phyloP scores from a whole-genome alignment of 352 stramenopile species.

The Globisporangium nodosum region DNA sequence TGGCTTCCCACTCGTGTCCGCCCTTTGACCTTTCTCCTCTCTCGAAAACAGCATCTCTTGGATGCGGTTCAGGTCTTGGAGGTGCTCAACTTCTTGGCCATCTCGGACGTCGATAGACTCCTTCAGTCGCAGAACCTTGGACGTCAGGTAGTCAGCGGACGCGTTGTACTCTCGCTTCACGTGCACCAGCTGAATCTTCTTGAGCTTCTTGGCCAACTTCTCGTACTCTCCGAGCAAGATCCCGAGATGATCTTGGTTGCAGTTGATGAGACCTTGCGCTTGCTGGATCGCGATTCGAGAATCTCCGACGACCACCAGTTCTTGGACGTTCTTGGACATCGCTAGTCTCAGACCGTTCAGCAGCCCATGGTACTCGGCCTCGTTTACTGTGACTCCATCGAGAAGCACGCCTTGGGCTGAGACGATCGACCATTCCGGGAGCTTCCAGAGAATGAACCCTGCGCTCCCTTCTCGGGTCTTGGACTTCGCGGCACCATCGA shows the following conservation, averaged over 20 bases:
- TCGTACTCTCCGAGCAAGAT: conserved; percentile 1
- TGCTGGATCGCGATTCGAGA: conserved; percentile 17
- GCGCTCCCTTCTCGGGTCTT: conserved; percentile 9
- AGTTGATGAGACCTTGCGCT: conserved; percentile 9
- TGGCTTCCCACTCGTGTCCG: too few species aligned
- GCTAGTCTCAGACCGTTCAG: conserved; percentile 4
- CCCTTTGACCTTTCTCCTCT: too few species aligned
- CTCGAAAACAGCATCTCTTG: too few species aligned
- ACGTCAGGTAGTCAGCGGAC: conserved; percentile 6
- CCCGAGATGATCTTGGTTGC: conserved; percentile 7
- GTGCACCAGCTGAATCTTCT: conserved; percentile 3
- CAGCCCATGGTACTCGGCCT: conserved; percentile 20
- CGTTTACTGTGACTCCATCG: conserved; percentile 13
- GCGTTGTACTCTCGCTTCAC: conserved; percentile 8
- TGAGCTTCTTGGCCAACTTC: not conserved
- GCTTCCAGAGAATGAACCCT: conserved; percentile 14
- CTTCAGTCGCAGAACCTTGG: not conserved
- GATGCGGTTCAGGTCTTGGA: not conserved
- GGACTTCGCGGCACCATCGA: conserved; percentile 17
- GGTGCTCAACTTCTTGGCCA: not conserved
- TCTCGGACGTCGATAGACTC: not conserved
- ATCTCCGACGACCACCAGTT: conserved; percentile 14
- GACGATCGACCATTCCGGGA: conserved; percentile 14
- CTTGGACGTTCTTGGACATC: not conserved
- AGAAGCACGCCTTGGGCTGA: conserved; percentile 11